These are phyloP conservation scores for Naganishia vaughanmartiniae DNA, from an alignment of 768 basidiomycete genomes.

Conservation along the genomic window DNA sequence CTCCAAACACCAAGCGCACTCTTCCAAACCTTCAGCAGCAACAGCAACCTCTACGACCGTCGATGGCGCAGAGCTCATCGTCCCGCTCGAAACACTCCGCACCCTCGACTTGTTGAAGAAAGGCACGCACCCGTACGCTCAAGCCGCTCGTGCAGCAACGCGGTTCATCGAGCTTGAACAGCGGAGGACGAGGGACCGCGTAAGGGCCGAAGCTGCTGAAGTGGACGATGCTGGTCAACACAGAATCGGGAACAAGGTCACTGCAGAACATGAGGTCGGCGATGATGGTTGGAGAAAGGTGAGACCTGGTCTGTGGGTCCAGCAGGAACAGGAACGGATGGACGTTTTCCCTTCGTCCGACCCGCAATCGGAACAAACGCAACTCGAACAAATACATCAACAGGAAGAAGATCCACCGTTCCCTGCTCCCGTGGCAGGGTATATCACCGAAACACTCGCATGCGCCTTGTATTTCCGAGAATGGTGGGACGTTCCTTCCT, in stretches of 20 bases:
- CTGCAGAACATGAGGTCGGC: neutral
- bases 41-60: neutral
- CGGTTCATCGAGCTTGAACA: conserved; percentile 67
- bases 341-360: conserved; percentile 11
- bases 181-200: conserved; percentile 4
- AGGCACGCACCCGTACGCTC: conserved; percentile 71
- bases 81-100: conserved; percentile 88
- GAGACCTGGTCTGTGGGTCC: conserved; percentile 13
- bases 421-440: neutral
- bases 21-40: neutral
- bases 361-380: neutral
- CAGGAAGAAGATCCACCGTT: neutral
- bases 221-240: neutral
- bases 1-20: too few relatives aligned
- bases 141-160: conserved; percentile 80
- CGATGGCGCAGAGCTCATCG: conserved; percentile 70
- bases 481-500: conserved; percentile 16
- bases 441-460: neutral
- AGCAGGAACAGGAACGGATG: neutral
- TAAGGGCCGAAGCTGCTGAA: neutral
- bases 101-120: conserved; percentile 92
- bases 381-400: neutral
- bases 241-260: neutral
- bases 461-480: conserved; percentile 16
- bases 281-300: conserved; percentile 17